Percentiles rank a stretch among this genome's conserved stretches.
Evolutionary conservation across 2,329 filamentous ascomycete species (phyloP).

Genomic region (Chalaropsis ovoidea): DNA sequence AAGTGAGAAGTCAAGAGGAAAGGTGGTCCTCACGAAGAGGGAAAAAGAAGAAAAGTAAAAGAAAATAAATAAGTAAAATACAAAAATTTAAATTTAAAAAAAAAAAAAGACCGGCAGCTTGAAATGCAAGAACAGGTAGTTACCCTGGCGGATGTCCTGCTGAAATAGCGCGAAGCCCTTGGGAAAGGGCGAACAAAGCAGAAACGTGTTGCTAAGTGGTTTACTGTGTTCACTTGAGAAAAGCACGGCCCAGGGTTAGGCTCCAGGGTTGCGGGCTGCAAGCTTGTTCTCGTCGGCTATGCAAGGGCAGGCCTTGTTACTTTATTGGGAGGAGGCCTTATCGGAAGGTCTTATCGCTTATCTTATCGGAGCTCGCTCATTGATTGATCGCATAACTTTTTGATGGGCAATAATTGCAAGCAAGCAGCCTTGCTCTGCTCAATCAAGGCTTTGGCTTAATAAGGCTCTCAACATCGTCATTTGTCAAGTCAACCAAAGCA

Average conservation of each 20-base stretch:
- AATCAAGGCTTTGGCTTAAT: not conserved
- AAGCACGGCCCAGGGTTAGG: not conserved
- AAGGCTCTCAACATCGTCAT: not conserved
- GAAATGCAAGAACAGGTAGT: not conserved
- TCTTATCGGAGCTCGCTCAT: conserved; percentile 7
- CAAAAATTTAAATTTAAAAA: conserved; percentile 1
- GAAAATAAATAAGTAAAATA: not conserved
- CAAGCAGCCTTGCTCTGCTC: conserved; percentile 1
- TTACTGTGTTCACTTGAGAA: conserved; percentile 22
- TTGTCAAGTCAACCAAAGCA: not conserved
- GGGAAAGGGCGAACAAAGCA: not conserved
- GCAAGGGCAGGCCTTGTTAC: not conserved
- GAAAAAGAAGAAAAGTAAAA: not conserved
- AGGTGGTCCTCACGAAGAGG: conserved; percentile 1
- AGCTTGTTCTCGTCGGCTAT: not conserved
- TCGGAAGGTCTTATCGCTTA: not conserved
- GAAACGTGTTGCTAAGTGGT: conserved; percentile 17
- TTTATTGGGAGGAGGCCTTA: not conserved
- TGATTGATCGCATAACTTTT: not conserved
- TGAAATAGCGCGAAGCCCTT: not conserved
- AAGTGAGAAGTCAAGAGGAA: conserved; percentile 2
- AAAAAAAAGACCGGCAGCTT: no score
- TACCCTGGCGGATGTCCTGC: not conserved
- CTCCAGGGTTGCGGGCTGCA: not conserved
- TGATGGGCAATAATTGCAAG: not conserved